These are phyloP conservation scores for Phytophthora parvispora DNA, from an alignment of 352 stramenopile species.

Conservation along the genomic window DNA sequence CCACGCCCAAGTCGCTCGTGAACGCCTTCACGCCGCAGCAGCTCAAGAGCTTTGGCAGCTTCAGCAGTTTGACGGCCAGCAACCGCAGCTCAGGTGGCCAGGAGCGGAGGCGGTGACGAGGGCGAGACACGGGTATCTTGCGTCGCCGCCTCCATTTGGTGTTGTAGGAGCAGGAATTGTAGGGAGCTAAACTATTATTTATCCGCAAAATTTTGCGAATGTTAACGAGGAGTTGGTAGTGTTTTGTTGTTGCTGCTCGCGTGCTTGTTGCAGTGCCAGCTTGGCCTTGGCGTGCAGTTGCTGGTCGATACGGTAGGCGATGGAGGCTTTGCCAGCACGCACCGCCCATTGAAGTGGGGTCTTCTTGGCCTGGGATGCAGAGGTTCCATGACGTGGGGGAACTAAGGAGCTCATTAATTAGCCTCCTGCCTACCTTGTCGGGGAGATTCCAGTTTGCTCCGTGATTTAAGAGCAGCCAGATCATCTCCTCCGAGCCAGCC, in stretches of 20 bases:
- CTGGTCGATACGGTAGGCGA: constrained; percentile 83
- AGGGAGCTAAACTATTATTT: constrained; percentile 59
- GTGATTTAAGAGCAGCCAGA: constrained; percentile 71
- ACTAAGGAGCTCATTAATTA: neutral
- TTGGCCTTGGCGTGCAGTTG: constrained; percentile 67
- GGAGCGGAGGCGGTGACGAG: constrained; percentile 34
- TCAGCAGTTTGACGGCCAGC: constrained; percentile 59
- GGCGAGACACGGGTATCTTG: constrained; percentile 16
- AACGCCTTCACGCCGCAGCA: constrained; percentile 52
- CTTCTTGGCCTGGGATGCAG: constrained; percentile 51
- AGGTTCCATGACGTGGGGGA: neutral
- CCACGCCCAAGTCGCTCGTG: constrained; percentile 46
- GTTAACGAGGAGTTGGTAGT: constrained; percentile 30
- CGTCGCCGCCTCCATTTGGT: constrained; percentile 7
- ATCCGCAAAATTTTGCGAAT: constrained; percentile 53
- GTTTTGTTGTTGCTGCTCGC: constrained; percentile 26
- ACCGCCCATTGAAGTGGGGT: constrained; percentile 82
- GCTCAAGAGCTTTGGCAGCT: constrained; percentile 73
- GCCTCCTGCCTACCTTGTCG: constrained; percentile 60
- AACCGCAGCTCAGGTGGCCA: constrained; percentile 40
- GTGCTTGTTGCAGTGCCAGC: constrained; percentile 31
- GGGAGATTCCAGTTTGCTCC: constrained; percentile 62
- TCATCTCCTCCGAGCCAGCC: constrained; percentile 63
- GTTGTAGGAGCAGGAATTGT: constrained; percentile 26
- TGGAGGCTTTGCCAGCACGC: constrained; percentile 69